These are phyloP conservation scores for Medicago arabica DNA, from an alignment of 306 rosid species.

Conservation along the genomic window DNA sequence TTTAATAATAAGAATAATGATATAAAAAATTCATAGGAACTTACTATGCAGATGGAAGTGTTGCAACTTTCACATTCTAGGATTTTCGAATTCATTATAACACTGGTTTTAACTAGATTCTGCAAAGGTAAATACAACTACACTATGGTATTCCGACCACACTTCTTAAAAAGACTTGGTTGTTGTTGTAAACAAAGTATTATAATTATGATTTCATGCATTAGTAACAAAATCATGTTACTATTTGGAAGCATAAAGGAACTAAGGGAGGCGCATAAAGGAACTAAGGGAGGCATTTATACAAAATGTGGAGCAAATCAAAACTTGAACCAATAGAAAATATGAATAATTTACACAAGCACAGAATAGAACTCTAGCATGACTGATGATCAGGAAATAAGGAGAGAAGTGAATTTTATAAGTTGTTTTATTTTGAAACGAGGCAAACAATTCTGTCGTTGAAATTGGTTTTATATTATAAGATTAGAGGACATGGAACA, in stretches of 20 bases:
- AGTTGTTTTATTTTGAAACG: neutral
- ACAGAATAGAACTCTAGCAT: neutral
- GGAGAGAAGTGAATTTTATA: neutral
- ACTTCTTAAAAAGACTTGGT: neutral
- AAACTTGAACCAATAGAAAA: neutral
- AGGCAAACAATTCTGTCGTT: neutral
- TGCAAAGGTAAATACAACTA: neutral
- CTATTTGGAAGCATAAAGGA: constrained; percentile 15
- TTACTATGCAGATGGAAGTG: neutral
- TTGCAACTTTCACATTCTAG: neutral
- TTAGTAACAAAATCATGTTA: neutral
- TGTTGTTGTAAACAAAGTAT: neutral
- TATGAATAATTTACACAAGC: neutral
- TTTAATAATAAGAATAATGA: neutral
- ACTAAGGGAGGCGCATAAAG: constrained; percentile 8
- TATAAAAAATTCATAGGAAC: neutral
- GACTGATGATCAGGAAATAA: neutral
- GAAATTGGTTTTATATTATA: neutral
- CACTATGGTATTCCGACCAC: neutral
- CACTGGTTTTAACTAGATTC: neutral
- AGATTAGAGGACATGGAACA: neutral
- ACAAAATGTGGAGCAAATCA: neutral
- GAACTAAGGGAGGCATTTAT: constrained; percentile 11
- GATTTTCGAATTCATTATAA: neutral
- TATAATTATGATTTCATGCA: constrained; percentile 21